Base-by-base conservation (phyloP, 1,139 yeast genomes). In the Yamadazyma oceani region DNA sequence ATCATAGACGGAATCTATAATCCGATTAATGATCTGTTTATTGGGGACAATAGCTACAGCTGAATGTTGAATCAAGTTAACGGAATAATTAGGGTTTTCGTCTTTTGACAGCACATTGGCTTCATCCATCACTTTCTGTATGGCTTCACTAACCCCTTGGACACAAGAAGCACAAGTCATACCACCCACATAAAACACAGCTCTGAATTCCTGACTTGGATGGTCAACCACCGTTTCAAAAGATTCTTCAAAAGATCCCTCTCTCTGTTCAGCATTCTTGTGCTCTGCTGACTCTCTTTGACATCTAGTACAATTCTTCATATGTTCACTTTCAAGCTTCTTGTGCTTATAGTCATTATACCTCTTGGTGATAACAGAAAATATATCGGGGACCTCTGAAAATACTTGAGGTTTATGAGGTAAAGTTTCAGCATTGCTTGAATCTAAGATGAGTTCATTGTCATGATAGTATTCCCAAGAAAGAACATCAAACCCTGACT, bases 131-230 rank as follows among this genome's bases (percentile, higher is more conserved):
- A 62, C 55, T 1, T 54, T 58, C 11, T 55, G 53, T n/a, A 82
- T 67, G 0, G 69, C 66, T 7, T 64, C 64, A 2, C 72, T 60
- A 2, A 83, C 73, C 0, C 78, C 50, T 14, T 63, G 60, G 1
- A 73, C 70, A 55, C 88, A 82, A 2, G 82, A 62, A 2, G 82
- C 73, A 51, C 88, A 81, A 1, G 85, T 72, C 87, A 82, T 81
- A 1, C 85, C 88, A 5, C 73, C 70, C 34, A 83, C 64, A 5
- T 80, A 62, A 39, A 78, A 73, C 1, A 77, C 72, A 0, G 84
- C 88, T 36, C 74, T 49, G 38, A 46, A 66, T 38, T 67, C 73
- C 17, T 53, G 54, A 10, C 46, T 51, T 0, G 54, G 48, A 5
- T 48, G 50, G 8, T 51, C 62, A n/a, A 65, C 63, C 11, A 58